Conservation (phyloP, 345 rosid species). For the Melaleuca quinquenervia region DNA sequence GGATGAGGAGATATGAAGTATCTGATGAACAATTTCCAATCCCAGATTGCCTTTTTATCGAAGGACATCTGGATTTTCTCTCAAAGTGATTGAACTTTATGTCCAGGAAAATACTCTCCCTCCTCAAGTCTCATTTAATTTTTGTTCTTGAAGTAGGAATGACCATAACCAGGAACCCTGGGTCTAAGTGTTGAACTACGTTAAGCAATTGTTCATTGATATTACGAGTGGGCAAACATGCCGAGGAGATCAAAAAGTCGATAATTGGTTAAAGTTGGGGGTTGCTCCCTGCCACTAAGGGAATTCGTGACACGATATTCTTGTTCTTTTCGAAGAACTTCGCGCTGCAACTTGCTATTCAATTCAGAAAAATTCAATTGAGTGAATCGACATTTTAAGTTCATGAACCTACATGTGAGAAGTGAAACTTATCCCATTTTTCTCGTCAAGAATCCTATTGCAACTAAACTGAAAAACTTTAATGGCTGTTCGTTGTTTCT, state of each 20-base stretch:
- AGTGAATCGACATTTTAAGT: neutral
- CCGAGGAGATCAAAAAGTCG: neutral
- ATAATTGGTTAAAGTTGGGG: neutral
- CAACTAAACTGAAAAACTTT: neutral
- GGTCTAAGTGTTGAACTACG: neutral
- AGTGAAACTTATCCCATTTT: neutral
- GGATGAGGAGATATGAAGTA: neutral
- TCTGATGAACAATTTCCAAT: neutral
- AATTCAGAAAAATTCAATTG: neutral
- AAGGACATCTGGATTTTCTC: neutral
- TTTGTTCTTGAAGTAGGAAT: neutral
- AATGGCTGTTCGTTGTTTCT: neutral
- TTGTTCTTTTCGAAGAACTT: neutral
- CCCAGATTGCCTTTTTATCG: neutral
- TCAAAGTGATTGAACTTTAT: neutral
- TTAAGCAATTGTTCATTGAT: neutral
- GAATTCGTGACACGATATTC: neutral
- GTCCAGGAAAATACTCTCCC: neutral
- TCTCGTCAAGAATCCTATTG: neutral
- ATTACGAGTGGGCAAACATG: neutral
- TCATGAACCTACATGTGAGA: neutral
- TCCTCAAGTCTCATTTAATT: neutral
- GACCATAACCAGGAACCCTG: neutral
- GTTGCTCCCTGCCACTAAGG: neutral
- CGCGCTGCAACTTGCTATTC: neutral